These are phyloP conservation scores for Leccinum pachyderme DNA, from an alignment of 1,284 basidiomycete species.

Conservation along the genomic window DNA sequence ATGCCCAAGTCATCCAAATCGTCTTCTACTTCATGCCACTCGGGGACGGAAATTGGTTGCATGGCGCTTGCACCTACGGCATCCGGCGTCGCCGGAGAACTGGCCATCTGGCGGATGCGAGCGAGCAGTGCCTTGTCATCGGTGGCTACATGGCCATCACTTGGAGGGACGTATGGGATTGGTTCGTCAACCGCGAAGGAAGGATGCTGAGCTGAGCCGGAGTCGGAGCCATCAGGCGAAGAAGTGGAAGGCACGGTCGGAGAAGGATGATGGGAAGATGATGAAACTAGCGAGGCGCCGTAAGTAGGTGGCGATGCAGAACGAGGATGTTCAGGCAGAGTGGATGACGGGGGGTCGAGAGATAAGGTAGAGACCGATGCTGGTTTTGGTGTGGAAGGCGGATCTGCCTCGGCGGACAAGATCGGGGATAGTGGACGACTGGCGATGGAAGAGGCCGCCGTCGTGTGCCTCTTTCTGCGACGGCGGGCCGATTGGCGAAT, in stretches of 20 bases:
- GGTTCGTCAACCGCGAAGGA: conserved; percentile 17
- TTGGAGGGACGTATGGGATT: conserved; percentile 27
- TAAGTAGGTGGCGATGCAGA: conserved; percentile 29
- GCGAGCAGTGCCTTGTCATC: conserved; percentile 71
- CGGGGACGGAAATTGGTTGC: conserved; percentile 24
- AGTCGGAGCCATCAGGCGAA: background rate
- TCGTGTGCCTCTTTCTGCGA: conserved; percentile 43
- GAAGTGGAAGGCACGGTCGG: conserved; percentile 3
- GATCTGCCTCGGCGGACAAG: background rate
- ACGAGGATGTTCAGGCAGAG: conserved; percentile 3
- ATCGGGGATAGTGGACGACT: conserved; percentile 16
- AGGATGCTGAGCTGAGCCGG: conserved; percentile 5
- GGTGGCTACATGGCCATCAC: conserved; percentile 65
- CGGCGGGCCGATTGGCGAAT: conserved; percentile 54
- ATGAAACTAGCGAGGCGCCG: conserved; percentile 17
- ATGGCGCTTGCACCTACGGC: background rate
- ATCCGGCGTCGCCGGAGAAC: conserved; percentile 37
- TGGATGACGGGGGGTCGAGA: background rate
- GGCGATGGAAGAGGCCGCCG: conserved; percentile 13
- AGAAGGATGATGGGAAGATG: background rate
- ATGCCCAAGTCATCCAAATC: conserved; percentile 14
- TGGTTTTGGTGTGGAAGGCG: background rate
- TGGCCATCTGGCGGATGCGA: conserved; percentile 53
- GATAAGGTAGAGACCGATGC: background rate
- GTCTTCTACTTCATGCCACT: conserved; percentile 30